Evolutionary conservation across 2,329 filamentous ascomycete species (phyloP).

Genomic region (Ophiognomonia clavigignenti-juglandacearum): DNA sequence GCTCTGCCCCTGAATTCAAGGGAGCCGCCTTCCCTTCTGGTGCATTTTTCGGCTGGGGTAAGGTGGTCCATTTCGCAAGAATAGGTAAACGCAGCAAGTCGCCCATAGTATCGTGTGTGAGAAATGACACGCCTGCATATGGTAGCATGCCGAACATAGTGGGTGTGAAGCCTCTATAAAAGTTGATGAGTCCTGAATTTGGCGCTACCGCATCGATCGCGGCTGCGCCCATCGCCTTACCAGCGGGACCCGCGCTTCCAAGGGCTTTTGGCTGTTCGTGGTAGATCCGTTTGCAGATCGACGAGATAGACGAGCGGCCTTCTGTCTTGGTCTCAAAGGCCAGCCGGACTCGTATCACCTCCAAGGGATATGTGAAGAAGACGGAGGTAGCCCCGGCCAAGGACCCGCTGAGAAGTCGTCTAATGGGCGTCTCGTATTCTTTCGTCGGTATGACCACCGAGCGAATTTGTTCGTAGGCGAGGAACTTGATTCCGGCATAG

Average conservation of each 20-base stretch:
- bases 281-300: constrained; percentile 84
- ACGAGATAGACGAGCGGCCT: constrained; percentile 62
- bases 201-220: constrained; percentile 51
- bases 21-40: constrained; percentile 61
- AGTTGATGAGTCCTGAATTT: constrained; percentile 72
- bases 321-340: constrained; percentile 88
- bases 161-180: constrained; percentile 89
- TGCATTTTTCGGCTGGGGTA: constrained; percentile 54
- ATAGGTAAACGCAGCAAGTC: constrained; percentile 71
- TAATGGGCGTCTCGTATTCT: constrained; percentile 72
- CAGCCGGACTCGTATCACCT: constrained; percentile 85
- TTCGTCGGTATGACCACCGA: constrained; percentile 66
- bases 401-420: constrained; percentile 70
- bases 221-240: constrained; percentile 37
- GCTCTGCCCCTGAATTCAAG: constrained; percentile 80
- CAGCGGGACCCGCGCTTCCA: constrained; percentile 30
- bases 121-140: constrained; percentile 91
- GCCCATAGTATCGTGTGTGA: constrained; percentile 87
- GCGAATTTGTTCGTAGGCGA: constrained; percentile 95
- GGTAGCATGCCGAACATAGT: constrained; percentile 94
- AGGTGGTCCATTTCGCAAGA: constrained; percentile 68
- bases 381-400: constrained; percentile 84
- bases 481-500: constrained; percentile 95
- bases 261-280: constrained; percentile 56
- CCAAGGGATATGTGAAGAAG: constrained; percentile 92